Base-by-base conservation (phyloP, 768 basidiomycete genomes). In the Mycena galopus region DNA sequence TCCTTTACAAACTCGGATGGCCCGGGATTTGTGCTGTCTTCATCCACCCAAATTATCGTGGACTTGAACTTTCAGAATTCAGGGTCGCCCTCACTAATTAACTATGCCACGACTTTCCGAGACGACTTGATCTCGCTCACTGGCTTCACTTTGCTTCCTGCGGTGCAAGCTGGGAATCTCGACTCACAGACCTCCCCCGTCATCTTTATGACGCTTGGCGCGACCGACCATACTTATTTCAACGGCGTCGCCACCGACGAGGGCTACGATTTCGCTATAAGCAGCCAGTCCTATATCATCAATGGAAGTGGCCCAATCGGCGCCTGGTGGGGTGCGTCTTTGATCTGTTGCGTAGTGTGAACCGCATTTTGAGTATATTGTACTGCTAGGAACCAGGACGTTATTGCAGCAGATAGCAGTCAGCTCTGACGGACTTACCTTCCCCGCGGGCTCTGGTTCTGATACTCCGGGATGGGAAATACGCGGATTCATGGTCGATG, bases 401-500 rank as follows among this genome's bases (percentile, higher is more conserved):
- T 63, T 87, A n/a, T 30, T 86, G 50, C 85, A 87, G 75, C 84
- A 86, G 69, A 79, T 80, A 2, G 82, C 74, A 29, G 71, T 47
- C n/a, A 71, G 67, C 50, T 39, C 61, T 7, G 72, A 76, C 2
- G 62, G 72, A 2, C 71, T 86, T 19, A 60, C 70, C 4, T 73
- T 87, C 21, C 79, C 83, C 25, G 74, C 79, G 2, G 86, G 85
- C 2, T 77, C 72, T 1, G 83, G 83, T 1, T 75, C 78, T 0
- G 85, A 87, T 74, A 74, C 80, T 16, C 86, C 86, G 0, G 85
- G 84, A 2, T 86, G 86, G 85, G 85, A 83, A 59, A 77, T 85
- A 3, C 82, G 84, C 39, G 86, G 86, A 0, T 84, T 86, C 75
- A 85, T 86, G 86, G 78, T 86, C 2, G 86, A 87, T 68, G 82